Percentiles rank a stretch among this genome's conserved stretches.
These are phyloP conservation scores for Lophiotrema nucula DNA, from an alignment of 495 filamentous ascomycete genomes.

Conservation along the genomic window DNA sequence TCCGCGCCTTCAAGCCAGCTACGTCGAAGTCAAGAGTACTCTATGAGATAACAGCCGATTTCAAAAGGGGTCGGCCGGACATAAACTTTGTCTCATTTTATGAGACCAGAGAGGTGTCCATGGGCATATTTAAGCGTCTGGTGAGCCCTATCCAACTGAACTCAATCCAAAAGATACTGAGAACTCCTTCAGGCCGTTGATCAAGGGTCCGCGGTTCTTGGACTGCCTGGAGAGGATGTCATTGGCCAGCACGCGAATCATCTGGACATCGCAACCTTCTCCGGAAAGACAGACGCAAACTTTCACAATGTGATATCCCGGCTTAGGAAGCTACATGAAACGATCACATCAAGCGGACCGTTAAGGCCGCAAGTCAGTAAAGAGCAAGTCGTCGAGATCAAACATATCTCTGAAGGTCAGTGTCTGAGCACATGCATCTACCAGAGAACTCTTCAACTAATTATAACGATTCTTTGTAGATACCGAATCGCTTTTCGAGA, in stretches of 20 bases:
- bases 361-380: no score
- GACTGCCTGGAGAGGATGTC: neutral
- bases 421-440: no score
- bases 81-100: neutral
- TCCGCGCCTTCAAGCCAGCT: neutral
- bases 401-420: no score
- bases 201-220: neutral
- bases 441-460: no score
- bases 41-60: neutral
- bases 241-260: neutral
- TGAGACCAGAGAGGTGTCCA: neutral
- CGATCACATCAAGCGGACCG: no score
- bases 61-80: neutral
- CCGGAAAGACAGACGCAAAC: neutral
- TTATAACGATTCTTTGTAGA: no score
- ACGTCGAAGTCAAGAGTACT: neutral
- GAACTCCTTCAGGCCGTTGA: no score
- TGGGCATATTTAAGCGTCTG: neutral
- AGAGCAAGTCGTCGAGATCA: no score
- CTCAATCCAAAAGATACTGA: no score
- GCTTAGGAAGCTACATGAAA: no score
- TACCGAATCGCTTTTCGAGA: no score
- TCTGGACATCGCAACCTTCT: neutral
- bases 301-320: neutral
- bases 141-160: no score